Percentiles rank a stretch among this genome's conserved stretches.
phyloP scores from a whole-genome alignment of 495 filamentous ascomycete genomes.

The Extremus antarcticus region DNA sequence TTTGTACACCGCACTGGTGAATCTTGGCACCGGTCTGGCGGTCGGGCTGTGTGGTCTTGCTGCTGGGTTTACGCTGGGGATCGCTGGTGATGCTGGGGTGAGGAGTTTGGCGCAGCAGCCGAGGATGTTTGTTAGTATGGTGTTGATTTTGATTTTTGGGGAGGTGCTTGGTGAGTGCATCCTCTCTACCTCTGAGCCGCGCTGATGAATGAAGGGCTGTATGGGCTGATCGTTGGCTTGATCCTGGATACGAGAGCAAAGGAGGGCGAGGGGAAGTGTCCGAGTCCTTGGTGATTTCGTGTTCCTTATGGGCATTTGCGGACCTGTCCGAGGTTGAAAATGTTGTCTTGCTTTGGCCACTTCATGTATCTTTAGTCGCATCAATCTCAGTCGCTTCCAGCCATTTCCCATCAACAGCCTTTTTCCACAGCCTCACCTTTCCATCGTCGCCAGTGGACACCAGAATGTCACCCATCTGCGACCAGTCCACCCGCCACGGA shows the following conservation, averaged over 20 bases:
- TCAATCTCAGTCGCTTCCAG: slow-evolving; percentile 15
- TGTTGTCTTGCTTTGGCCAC: no score
- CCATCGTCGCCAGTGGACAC: slow-evolving; percentile 32
- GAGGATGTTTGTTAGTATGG: slow-evolving; percentile 3
- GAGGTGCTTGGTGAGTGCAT: neutral
- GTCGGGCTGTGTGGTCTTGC: neutral
- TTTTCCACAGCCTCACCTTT: slow-evolving; percentile 28
- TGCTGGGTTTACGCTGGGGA: neutral
- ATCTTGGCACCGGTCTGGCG: neutral
- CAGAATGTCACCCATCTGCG: slow-evolving; percentile 29
- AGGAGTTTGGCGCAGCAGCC: neutral
- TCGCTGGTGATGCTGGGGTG: neutral
- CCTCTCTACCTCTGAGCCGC: neutral
- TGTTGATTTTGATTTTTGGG: slow-evolving; percentile 10
- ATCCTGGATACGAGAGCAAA: neutral
- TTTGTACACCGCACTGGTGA: neutral
- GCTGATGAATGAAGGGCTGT: neutral
- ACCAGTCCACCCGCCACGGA: slow-evolving; percentile 33
- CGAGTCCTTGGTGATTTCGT: neutral
- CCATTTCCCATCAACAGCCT: slow-evolving; percentile 20
- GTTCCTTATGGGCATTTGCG: no score
- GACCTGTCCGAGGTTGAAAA: no score
- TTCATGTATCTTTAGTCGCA: slow-evolving; percentile 6
- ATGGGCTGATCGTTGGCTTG: neutral
- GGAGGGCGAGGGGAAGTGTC: neutral